Conservation (phyloP, 345 rosid genomes). For the Heritiera fomes region DNA sequence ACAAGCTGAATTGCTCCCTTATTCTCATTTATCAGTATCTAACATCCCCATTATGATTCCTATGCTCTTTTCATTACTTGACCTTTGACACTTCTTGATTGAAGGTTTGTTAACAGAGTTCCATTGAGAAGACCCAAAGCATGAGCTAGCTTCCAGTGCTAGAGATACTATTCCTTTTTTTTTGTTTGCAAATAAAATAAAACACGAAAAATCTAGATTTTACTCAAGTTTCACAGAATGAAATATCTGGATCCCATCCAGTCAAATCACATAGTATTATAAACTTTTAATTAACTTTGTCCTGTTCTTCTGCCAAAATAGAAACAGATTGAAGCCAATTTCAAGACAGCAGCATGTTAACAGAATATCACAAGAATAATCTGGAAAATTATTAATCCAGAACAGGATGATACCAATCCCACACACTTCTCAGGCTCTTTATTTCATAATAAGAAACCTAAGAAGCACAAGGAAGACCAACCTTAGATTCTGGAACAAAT, state of each 20-base stretch:
- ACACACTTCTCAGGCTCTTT: not conserved
- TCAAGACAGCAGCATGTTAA: not conserved
- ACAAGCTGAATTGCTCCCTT: not conserved
- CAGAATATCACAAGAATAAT: not conserved
- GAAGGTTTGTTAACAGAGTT: not conserved
- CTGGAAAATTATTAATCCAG: not conserved
- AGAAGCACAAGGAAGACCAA: conserved; percentile 24
- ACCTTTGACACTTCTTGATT: not conserved
- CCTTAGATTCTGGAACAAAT: conserved; percentile 95
- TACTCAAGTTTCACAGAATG: not conserved
- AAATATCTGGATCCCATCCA: not conserved
- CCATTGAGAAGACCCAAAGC: not conserved
- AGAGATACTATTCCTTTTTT: not conserved
- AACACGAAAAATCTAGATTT: not conserved
- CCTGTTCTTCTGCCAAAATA: not conserved
- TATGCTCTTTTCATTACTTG: not conserved
- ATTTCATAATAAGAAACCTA: not conserved
- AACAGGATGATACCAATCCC: not conserved
- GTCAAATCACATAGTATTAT: not conserved
- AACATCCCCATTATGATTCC: not conserved
- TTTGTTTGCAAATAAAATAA: too few relatives aligned
- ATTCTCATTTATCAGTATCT: not conserved
- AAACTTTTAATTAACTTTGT: not conserved
- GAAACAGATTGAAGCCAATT: not conserved
- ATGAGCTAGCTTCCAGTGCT: not conserved